phyloP scores from a whole-genome alignment of 2,329 filamentous ascomycete species.

The Tricladium varicosporioides region DNA sequence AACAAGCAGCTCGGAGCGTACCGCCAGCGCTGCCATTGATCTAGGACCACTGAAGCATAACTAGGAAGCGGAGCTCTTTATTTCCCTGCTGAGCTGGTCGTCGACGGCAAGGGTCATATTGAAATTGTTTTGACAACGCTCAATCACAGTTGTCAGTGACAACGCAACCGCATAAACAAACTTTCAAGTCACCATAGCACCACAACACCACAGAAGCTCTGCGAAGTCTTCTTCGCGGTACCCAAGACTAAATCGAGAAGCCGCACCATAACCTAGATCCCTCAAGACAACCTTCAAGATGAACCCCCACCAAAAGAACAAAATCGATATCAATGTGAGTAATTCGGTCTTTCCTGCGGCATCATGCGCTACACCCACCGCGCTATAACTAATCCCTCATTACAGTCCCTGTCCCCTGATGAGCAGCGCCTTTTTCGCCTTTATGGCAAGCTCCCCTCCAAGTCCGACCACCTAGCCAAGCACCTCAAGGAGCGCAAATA shows the following conservation, averaged over 20 bases:
- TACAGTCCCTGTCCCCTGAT: slow-evolving; percentile 83
- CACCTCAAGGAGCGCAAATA: slow-evolving; percentile 99
- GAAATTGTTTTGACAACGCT: slow-evolving; percentile 17
- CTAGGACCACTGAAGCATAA: background rate
- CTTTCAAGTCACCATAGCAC: slow-evolving; percentile 4
- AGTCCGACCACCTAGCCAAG: slow-evolving; percentile 95
- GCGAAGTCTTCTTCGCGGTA: background rate
- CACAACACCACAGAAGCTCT: background rate
- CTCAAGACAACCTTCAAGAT: slow-evolving; percentile 48
- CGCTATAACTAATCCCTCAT: background rate
- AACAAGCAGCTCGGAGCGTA: too few species aligned
- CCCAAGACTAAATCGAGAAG: background rate
- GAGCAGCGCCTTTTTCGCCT: slow-evolving; percentile 96
- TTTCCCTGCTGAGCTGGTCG: background rate
- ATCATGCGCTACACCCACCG: background rate
- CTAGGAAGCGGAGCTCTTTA: slow-evolving; percentile 2
- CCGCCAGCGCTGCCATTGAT: too few species aligned
- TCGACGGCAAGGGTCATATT: slow-evolving; percentile 5
- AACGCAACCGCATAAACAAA: slow-evolving; percentile 12
- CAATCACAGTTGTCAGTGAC: slow-evolving; percentile 10
- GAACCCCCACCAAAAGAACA: slow-evolving; percentile 98
- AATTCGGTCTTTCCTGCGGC: slow-evolving; percentile 5
- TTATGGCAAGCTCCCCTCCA: slow-evolving; percentile 96
- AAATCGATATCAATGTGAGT: slow-evolving; percentile 92
- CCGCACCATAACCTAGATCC: slow-evolving; percentile 4